Conservation (phyloP, 805 yeast species). For the Candida coquimbonensis region DNA sequence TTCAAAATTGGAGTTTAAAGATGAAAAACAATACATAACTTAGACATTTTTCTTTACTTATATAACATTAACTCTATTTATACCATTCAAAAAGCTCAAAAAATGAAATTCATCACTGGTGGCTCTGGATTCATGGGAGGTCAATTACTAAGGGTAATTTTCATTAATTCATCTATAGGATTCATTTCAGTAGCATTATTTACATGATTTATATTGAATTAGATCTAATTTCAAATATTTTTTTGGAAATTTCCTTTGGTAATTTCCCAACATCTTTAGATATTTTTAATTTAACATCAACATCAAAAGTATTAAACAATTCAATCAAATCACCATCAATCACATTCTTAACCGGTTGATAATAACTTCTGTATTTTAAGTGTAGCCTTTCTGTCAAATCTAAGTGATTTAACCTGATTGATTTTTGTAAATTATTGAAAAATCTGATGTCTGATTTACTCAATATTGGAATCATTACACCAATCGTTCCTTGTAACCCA, state of each 20-base stretch:
- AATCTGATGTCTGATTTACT: constrained; percentile 56
- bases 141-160: too few species aligned
- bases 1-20: too few species aligned
- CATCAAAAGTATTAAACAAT: constrained; percentile 19
- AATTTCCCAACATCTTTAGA: constrained; percentile 35
- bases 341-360: constrained; percentile 68
- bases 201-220: constrained; percentile 7
- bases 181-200: too few species aligned
- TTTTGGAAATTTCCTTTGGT: constrained; percentile 26
- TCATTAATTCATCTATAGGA: not conserved
- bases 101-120: too few species aligned
- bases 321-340: constrained; percentile 90
- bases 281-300: constrained; percentile 15
- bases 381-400: constrained; percentile 55
- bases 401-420: constrained; percentile 26
- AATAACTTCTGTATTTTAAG: constrained; percentile 63
- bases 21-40: too few species aligned
- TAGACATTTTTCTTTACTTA: too few species aligned
- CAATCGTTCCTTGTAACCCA: constrained; percentile 79
- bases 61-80: too few species aligned
- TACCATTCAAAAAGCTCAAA: too few species aligned
- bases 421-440: constrained; percentile 46
- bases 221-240: constrained; percentile 24
- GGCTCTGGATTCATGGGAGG: too few species aligned
- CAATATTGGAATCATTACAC: constrained; percentile 61